Evolutionary conservation across 148 eudicot species (phyloP).

Genomic region (Rhododendron kiyosumense): DNA sequence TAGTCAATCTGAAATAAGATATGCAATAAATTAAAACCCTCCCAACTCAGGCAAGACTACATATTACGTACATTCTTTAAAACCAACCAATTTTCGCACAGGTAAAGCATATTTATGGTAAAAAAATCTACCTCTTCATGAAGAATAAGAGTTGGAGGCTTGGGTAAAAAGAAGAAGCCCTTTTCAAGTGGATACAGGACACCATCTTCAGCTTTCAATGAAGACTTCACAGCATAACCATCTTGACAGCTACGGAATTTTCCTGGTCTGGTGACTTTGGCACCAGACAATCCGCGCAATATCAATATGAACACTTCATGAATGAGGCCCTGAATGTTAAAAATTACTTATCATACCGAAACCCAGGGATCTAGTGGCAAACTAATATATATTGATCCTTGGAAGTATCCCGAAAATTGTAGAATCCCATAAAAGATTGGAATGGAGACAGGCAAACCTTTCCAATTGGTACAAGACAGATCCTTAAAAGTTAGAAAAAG

Average conservation of each 20-base stretch:
- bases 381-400: background rate
- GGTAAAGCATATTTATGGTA: background rate
- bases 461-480: background rate
- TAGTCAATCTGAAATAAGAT: constrained; percentile 62
- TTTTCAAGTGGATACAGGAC: constrained; percentile 93
- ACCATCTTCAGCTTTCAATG: constrained; percentile 98
- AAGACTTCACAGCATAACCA: constrained; percentile 95
- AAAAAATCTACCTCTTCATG: constrained; percentile 72
- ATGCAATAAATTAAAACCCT: constrained; percentile 3
- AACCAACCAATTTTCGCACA: background rate
- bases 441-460: background rate
- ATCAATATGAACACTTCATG: constrained; percentile 87
- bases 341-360: background rate
- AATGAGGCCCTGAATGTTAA: constrained; percentile 63
- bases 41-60: background rate
- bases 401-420: background rate
- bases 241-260: constrained; percentile 90
- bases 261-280: constrained; percentile 94
- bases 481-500: background rate
- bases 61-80: background rate
- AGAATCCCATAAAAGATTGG: background rate
- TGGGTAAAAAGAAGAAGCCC: constrained; percentile 95
- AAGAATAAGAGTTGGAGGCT: constrained; percentile 95
- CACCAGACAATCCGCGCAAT: constrained; percentile 85
- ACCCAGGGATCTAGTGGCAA: background rate